Evolutionary conservation across 2,329 filamentous ascomycete genomes (phyloP), one percentile per base, ranked within the genome.

Genomic region (Penicillium sp.): DNA sequence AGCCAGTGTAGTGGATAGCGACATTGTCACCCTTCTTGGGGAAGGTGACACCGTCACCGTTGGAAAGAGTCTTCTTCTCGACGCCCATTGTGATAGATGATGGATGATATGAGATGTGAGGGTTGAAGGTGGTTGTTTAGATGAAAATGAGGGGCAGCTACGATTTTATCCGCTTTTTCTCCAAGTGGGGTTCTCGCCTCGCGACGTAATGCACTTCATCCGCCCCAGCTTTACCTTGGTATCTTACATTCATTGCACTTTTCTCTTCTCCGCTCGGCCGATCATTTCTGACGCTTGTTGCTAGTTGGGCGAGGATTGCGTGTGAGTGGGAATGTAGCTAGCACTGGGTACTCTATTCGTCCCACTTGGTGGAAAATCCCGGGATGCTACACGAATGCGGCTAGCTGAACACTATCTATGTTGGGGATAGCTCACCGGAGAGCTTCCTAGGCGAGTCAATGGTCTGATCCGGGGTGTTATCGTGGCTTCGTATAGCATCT

Each of bases 1-100:
- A 95, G 63, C 93, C 93, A 37, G 87, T 93, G 80, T 97, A 97
- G 74, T 93, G 83, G 67, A 97, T 95, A 66, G 81, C 82, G 65
- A 97, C 88, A 24, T 74, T 81, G 69, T 96, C 83, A 58, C 88
- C 87, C 13, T 66, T 63, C 58, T 73, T 66, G 50, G 92, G 88
- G 57, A 72, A 76, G 63, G 82, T 69, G 49, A 78, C 78, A 50
- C 76, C 75, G 64, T 79, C 78, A 65, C 92, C 91, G 55, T 80
- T 71, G 31, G 73, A 66, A 61, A 84, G 69, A 56, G 81, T 72
- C 43, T 78, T 79, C 78, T 89, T 95, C 52, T 76, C 79, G 65
- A 95, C 88, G 70, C 80, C 85, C 87, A 90, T 90, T 58, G 33
- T 66, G 59, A 49, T 49, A 39, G 35, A 46, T 33, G 6, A 42